Evolutionary conservation across 2,329 filamentous ascomycete species (phyloP).

Genomic region (Tolypocladium album): DNA sequence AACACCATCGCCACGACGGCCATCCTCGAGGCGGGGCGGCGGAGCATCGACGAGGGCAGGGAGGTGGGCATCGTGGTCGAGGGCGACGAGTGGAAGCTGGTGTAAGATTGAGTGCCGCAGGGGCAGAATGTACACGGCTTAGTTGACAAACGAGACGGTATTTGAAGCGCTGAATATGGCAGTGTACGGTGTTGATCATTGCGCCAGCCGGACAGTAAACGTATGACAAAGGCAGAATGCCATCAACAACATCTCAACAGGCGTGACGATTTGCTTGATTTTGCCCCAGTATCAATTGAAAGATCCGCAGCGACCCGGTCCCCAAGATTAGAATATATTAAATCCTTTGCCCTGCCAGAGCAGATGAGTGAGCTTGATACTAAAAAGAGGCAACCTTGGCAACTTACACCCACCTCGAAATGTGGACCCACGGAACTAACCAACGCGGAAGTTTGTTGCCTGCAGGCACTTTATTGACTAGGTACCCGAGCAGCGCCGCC

Average conservation of each 20-base stretch:
- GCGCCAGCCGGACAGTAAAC: too few relatives aligned
- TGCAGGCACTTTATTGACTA: too few relatives aligned
- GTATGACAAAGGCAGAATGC: too few relatives aligned
- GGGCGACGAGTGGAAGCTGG: slow-evolving; percentile 57
- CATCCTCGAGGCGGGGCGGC: slow-evolving; percentile 77
- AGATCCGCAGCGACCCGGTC: background rate
- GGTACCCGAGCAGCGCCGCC: too few relatives aligned
- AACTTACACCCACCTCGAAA: background rate
- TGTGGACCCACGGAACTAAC: background rate
- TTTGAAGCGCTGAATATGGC: background rate
- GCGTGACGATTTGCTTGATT: background rate
- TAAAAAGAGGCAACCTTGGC: background rate
- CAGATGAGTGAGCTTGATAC: background rate
- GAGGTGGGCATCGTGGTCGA: slow-evolving; percentile 63
- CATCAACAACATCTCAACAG: background rate
- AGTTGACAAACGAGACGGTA: too few relatives aligned
- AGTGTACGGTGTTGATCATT: background rate
- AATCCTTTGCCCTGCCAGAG: background rate
- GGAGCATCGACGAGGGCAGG: slow-evolving; percentile 73
- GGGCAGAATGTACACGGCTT: too few relatives aligned
- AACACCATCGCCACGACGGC: slow-evolving; percentile 90
- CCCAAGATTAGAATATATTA: background rate
- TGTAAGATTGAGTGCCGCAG: slow-evolving; percentile 15
- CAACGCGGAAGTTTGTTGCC: too few relatives aligned
- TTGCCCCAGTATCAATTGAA: background rate